Conservation (phyloP, 139 green algal genomes). For the Tetradesmus obliquus region DNA sequence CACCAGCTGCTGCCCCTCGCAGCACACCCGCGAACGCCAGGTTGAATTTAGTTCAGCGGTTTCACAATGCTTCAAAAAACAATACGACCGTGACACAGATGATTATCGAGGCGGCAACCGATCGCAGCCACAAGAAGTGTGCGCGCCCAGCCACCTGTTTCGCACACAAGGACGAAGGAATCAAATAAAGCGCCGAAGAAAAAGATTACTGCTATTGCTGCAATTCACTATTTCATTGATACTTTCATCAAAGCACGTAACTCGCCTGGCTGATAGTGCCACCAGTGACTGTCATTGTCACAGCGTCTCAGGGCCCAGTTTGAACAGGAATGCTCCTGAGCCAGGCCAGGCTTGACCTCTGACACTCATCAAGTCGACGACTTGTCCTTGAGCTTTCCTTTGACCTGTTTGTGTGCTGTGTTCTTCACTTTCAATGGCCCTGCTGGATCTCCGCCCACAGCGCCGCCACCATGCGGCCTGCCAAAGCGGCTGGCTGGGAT, state of each 20-base stretch:
- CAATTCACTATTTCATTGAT: too few relatives aligned
- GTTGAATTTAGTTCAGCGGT: not conserved
- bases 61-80: not conserved
- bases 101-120: not conserved
- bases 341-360: not conserved
- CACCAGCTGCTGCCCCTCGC: not conserved
- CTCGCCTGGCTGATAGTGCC: not conserved
- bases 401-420: not conserved
- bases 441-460: constrained; percentile 20
- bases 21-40: not conserved
- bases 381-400: not conserved
- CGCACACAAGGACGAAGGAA: not conserved
- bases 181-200: not conserved
- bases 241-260: not conserved
- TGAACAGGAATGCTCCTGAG: not conserved
- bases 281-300: not conserved
- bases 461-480: constrained; percentile 31
- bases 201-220: too few relatives aligned
- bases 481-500: constrained; percentile 53
- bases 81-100: not conserved
- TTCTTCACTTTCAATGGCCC: not conserved
- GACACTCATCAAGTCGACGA: not conserved
- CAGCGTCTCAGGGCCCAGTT: not conserved
- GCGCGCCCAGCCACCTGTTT: not conserved
- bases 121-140: not conserved